phyloP scores from a whole-genome alignment of 192 early-diverging fungal species.

The Cetraspora pellucida region DNA sequence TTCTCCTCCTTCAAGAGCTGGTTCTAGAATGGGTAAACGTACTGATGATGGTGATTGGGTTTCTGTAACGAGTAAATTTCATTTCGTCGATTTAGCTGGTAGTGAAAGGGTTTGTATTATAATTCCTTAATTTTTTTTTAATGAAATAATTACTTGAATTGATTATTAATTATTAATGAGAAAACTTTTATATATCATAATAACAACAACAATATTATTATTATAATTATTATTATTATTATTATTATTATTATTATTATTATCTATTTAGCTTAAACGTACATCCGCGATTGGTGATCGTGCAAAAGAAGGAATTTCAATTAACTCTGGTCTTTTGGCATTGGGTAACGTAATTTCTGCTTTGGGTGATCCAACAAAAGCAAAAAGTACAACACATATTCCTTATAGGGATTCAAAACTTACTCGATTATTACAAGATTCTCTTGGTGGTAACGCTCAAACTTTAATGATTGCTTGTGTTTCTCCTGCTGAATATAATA shows the following conservation, averaged over 20 bases:
- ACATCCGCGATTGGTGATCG: constrained; percentile 92
- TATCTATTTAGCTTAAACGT: constrained; percentile 70
- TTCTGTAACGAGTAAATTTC: constrained; percentile 84
- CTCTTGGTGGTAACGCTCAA: constrained; percentile 90
- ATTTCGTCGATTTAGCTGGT: constrained; percentile 99
- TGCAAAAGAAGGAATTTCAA: constrained; percentile 94
- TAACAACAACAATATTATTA: too few species aligned
- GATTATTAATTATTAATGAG: too few species aligned
- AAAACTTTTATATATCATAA: too few species aligned
- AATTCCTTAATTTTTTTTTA: background rate
- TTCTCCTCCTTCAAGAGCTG: constrained; percentile 26
- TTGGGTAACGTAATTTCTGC: constrained; percentile 99
- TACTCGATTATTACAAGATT: constrained; percentile 95
- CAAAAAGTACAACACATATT: constrained; percentile 68
- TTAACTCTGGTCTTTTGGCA: constrained; percentile 93
- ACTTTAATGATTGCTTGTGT: constrained; percentile 97
- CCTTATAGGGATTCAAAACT: constrained; percentile 98
- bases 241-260: background rate
- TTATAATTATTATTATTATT: constrained; percentile 5
- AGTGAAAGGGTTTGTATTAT: constrained; percentile 72
- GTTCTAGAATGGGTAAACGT: constrained; percentile 24
- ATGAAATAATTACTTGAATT: too few species aligned
- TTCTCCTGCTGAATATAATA: constrained; percentile 80
- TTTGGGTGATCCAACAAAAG: constrained; percentile 73
- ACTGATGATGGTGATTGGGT: constrained; percentile 61